Conservation (phyloP, 345 rosid species). For the rapeseed (Brassica napus) region Da-Ae NC_063434.1:7105001-7105500, state of each 20-base stretch:
- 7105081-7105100: neutral
- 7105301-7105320: neutral
- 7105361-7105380: neutral
- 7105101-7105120: slow-evolving; percentile 2
- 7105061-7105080: neutral
- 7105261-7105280: neutral
- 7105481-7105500: neutral
- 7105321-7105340: neutral
- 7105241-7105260: neutral
- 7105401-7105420: neutral
- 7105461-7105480: neutral
- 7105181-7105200: slow-evolving; percentile 10
- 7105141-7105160: neutral
- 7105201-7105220: slow-evolving; percentile 8
- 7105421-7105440: neutral
- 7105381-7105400: neutral
- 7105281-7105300: neutral
- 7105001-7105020: neutral
- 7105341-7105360: neutral
- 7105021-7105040: neutral
- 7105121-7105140: slow-evolving; percentile 20
- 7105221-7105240: neutral
- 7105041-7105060: no score
- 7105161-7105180: neutral
- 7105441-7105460: neutral